These are phyloP conservation scores for Talaromyces atroroseus DNA, from an alignment of 2,329 filamentous ascomycete species.

Conservation along the genomic window DNA sequence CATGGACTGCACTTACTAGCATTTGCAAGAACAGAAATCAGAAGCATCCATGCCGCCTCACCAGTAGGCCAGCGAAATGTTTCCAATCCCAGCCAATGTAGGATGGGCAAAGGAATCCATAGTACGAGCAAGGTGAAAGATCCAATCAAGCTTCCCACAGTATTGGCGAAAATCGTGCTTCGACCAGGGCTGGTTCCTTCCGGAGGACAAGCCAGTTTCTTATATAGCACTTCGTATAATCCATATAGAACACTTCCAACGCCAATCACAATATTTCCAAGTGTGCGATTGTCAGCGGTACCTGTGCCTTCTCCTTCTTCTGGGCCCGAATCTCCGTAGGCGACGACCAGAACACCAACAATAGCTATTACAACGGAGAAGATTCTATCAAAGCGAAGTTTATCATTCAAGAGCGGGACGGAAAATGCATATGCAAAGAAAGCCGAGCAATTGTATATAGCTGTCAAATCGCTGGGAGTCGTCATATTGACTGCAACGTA, in stretches of 20 bases:
- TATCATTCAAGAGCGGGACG: conserved; percentile 81
- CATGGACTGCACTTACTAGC: conserved; percentile 53
- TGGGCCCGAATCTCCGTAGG: conserved; percentile 70
- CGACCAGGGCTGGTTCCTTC: conserved; percentile 77
- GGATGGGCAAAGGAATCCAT: conserved; percentile 83
- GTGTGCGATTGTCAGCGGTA: conserved; percentile 59
- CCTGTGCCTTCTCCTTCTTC: conserved; percentile 31
- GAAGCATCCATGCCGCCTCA: conserved; percentile 71
- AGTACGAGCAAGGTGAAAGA: conserved; percentile 78
- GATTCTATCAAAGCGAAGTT: conserved; percentile 76
- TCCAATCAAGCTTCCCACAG: conserved; percentile 83
- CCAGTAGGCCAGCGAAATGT: conserved; percentile 75
- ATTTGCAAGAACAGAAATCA: conserved; percentile 77
- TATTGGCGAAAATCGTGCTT: conserved; percentile 94
- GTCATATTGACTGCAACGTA: conserved; percentile 93
- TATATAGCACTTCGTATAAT: conserved; percentile 96
- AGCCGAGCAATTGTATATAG: conserved; percentile 98
- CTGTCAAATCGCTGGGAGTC: conserved; percentile 86
- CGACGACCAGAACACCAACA: conserved; percentile 84
- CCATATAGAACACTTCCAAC: conserved; percentile 88
- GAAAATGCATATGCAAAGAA: conserved; percentile 99
- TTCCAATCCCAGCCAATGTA: conserved; percentile 75
- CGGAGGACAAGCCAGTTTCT: conserved; percentile 85
- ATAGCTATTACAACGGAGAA: conserved; percentile 83
- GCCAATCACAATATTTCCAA: conserved; percentile 90